These are phyloP conservation scores for Phaffia rhodozyma DNA, from an alignment of 1,284 basidiomycete species.

Conservation along the genomic window DNA sequence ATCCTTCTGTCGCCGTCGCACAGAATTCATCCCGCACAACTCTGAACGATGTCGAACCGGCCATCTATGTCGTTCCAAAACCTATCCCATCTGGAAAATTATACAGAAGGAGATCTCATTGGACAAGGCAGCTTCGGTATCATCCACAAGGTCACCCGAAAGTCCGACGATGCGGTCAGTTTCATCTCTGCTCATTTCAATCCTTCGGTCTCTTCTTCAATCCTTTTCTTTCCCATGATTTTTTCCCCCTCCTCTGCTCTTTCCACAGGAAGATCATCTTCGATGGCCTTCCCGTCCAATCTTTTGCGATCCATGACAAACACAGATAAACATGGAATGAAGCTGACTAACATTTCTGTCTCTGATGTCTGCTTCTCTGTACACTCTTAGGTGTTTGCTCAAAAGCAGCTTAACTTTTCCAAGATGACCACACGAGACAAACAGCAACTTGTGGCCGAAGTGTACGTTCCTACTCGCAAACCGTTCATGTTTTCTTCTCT, in stretches of 20 bases:
- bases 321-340: conserved; percentile 1
- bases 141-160: conserved; percentile 80
- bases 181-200: not conserved
- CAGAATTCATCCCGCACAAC: no score
- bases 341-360: not conserved
- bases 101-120: conserved; percentile 39
- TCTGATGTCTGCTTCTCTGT: not conserved
- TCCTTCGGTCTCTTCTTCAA: not conserved
- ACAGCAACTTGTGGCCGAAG: conserved; percentile 94
- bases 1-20: no score
- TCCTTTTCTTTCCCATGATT: not conserved
- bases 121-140: conserved; percentile 97
- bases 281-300: not conserved
- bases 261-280: not conserved
- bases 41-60: conserved; percentile 2
- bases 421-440: conserved; percentile 84
- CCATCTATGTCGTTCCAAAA: conserved; percentile 13
- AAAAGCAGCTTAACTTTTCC: conserved; percentile 93
- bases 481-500: not conserved
- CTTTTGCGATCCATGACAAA: not conserved
- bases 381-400: conserved; percentile 57
- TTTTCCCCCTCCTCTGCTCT: not conserved
- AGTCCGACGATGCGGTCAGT: conserved; percentile 70
- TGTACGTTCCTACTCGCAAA: conserved; percentile 46
- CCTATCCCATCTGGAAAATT: conserved; percentile 11